These are phyloP conservation scores for Penicillium expansum DNA, from an alignment of 2,329 filamentous ascomycete species.

Conservation along the genomic window DNA sequence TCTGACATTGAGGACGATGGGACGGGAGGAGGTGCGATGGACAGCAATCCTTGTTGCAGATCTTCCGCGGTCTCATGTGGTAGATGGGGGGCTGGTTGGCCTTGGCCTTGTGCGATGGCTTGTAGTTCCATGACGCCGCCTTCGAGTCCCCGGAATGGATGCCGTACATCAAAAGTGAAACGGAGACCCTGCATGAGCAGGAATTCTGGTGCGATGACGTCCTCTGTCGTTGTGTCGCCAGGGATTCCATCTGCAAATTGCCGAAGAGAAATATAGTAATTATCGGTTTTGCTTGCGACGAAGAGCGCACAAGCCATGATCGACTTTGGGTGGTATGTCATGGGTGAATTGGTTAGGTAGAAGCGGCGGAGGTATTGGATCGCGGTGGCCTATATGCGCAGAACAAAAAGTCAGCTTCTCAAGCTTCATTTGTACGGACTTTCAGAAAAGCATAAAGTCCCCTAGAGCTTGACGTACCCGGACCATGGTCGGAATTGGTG, in stretches of 20 bases:
- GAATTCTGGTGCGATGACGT: conserved; percentile 88
- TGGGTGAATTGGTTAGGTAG: conserved; percentile 91
- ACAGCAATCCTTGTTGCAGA: conserved; percentile 30
- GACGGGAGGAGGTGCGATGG: conserved; percentile 30
- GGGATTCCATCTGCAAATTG: conserved; percentile 68
- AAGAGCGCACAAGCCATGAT: conserved; percentile 89
- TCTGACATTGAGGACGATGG: conserved; percentile 36
- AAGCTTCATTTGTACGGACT: background rate
- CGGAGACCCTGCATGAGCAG: conserved; percentile 86
- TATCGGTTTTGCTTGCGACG: conserved; percentile 90
- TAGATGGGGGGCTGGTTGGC: conserved; percentile 33
- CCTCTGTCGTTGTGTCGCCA: conserved; percentile 70
- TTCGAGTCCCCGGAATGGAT: conserved; percentile 84
- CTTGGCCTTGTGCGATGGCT: conserved; percentile 62
- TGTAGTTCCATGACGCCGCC: conserved; percentile 81
- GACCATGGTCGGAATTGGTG: conserved; percentile 57
- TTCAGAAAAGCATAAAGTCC: background rate
- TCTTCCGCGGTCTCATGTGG: conserved; percentile 31
- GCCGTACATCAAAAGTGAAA: conserved; percentile 89
- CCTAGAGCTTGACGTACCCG: conserved; percentile 47
- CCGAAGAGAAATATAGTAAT: conserved; percentile 66
- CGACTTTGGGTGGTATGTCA: conserved; percentile 90
- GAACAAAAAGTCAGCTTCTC: background rate
- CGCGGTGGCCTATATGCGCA: conserved; percentile 62
- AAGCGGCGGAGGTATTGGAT: conserved; percentile 90